phyloP scores from a whole-genome alignment of 495 filamentous ascomycete species.

The Penicillium herquei region DNA sequence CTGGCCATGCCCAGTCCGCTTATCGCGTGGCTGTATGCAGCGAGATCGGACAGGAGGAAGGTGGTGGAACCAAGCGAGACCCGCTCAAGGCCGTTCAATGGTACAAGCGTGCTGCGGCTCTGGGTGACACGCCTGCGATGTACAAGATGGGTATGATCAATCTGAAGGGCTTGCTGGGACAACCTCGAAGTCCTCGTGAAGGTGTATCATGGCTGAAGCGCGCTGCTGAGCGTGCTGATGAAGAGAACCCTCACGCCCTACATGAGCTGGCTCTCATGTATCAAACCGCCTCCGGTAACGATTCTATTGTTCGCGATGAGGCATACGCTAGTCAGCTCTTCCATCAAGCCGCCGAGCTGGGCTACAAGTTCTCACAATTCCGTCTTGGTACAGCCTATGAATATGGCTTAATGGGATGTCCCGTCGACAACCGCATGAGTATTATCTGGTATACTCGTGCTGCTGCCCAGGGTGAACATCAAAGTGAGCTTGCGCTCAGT shows the following conservation, averaged over 20 bases:
- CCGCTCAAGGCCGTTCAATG: constrained; percentile 93
- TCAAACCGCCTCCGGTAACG: constrained; percentile 64
- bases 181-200: constrained; percentile 78
- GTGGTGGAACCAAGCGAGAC: constrained; percentile 87
- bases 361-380: constrained; percentile 95
- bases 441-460: constrained; percentile 94
- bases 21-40: constrained; percentile 97
- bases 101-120: constrained; percentile 88
- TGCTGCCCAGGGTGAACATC: constrained; percentile 91
- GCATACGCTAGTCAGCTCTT: constrained; percentile 75
- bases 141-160: constrained; percentile 98
- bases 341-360: constrained; percentile 81
- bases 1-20: constrained; percentile 78
- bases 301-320: constrained; percentile 76
- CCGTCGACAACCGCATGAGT: constrained; percentile 75
- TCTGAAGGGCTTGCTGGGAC: constrained; percentile 90
- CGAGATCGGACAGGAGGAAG: constrained; percentile 91
- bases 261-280: constrained; percentile 91
- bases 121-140: constrained; percentile 92
- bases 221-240: constrained; percentile 83
- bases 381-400: constrained; percentile 84
- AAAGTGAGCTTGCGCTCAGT: constrained; percentile 85
- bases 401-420: constrained; percentile 79
- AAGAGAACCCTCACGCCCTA: constrained; percentile 90
- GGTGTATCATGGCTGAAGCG: constrained; percentile 89